These are phyloP conservation scores for Gardenia jasminoides DNA, from an alignment of 257 asterid species.

Conservation along the genomic window DNA sequence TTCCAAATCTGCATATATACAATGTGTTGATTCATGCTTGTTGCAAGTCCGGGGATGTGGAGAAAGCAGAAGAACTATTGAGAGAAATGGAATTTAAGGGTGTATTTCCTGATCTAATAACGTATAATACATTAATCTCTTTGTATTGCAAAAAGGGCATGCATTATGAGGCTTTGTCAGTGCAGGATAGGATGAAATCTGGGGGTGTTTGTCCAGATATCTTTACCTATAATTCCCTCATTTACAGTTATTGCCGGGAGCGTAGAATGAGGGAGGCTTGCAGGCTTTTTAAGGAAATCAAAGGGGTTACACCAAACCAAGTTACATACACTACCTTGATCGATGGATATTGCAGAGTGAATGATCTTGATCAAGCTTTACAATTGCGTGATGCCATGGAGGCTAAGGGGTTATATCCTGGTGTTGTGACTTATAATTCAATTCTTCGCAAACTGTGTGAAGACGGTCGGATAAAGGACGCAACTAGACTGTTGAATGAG, in stretches of 20 bases:
- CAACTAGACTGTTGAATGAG: slow-evolving; percentile 58
- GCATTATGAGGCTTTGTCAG: slow-evolving; percentile 85
- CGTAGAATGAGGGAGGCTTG: slow-evolving; percentile 90
- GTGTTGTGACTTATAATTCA: slow-evolving; percentile 76
- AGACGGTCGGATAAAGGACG: slow-evolving; percentile 69
- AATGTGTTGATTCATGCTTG: slow-evolving; percentile 88
- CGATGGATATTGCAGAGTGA: slow-evolving; percentile 77
- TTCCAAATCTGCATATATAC: slow-evolving; percentile 69
- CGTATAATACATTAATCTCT: slow-evolving; percentile 73
- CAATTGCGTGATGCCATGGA: slow-evolving; percentile 55
- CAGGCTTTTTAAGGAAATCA: slow-evolving; percentile 65
- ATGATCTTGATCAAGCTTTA: slow-evolving; percentile 62
- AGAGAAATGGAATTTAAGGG: slow-evolving; percentile 67
- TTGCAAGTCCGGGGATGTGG: slow-evolving; percentile 66
- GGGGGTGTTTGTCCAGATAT: slow-evolving; percentile 70
- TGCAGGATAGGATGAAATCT: slow-evolving; percentile 83
- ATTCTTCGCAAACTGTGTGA: slow-evolving; percentile 76
- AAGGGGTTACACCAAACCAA: slow-evolving; percentile 57
- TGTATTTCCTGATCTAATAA: slow-evolving; percentile 70
- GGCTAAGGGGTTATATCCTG: slow-evolving; percentile 59
- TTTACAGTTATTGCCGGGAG: slow-evolving; percentile 77
- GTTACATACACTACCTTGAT: slow-evolving; percentile 82
- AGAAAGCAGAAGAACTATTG: slow-evolving; percentile 62
- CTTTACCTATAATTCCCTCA: slow-evolving; percentile 75
- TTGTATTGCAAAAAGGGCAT: slow-evolving; percentile 82